Base-by-base conservation (phyloP, 352 stramenopile species). In the Pythium pyrilobum region DNA sequence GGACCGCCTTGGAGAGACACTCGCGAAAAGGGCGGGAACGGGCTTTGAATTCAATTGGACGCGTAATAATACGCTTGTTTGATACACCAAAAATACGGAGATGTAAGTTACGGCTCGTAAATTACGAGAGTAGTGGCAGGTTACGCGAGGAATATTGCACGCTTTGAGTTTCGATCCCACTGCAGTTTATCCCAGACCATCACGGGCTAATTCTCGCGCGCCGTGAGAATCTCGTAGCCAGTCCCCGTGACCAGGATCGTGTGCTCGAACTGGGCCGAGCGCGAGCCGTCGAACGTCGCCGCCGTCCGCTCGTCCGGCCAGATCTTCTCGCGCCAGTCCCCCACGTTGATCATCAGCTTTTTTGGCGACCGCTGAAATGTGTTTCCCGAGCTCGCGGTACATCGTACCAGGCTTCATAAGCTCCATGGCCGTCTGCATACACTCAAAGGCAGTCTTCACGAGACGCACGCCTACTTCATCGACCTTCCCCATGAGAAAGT, bases 341-440 rank as follows among this genome's bases (percentile, higher is more conserved):
- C 96, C n/a, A 97, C 70, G 74, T 99, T 99, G 64, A 99, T 99
- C 97, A 99, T 99, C 11, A 96, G 97, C 66, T 99, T 96, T 50
- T 99, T 98, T 0, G 97, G 95, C 95, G 10, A 92, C 78, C 2
- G 85, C 80, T 16, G 92, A 77, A 57, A 99, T 98, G 29, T 89
- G 78, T 25, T 89, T 91, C 41, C 97, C 97, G 28, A 99, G 69
- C 42, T 99, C 96, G 31, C 87, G 78, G 71, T 98, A 98, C 67
- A 98, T 89, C 2, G 89, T 98, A 18, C 96, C 95, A 1, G 96
- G 96, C 60, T 92, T 95, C 32, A 98, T 87, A 33, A 98, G 48
- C 13, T 71, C 70, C 24, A 97, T 59, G 11, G 89, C 96, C 2
- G 59, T 64, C 27, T 72, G 61, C n/a, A 99, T 66, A 68, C 88